Percentiles rank a stretch among this genome's conserved stretches.
These are phyloP conservation scores for Penstemon eatonii DNA, from an alignment of 257 asterid genomes.

Conservation along the genomic window DNA sequence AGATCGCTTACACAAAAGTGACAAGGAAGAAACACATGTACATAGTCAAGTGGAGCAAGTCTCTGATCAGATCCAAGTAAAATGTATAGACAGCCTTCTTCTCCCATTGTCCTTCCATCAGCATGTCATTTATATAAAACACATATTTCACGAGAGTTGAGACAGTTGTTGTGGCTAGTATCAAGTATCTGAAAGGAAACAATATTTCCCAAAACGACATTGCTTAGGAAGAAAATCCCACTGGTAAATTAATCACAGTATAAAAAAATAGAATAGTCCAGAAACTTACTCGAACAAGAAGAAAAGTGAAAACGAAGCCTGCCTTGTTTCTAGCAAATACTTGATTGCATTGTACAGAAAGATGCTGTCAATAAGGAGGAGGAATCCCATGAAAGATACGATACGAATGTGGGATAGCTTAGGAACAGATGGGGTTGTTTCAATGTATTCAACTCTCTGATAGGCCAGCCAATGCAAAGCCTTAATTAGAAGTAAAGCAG, in stretches of 20 bases:
- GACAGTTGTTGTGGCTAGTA: slow-evolving; percentile 86
- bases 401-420: slow-evolving; percentile 73
- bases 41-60: slow-evolving; percentile 91
- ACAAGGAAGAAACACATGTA: slow-evolving; percentile 96
- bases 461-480: slow-evolving; percentile 99
- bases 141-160: slow-evolving; percentile 79
- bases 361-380: slow-evolving; percentile 68
- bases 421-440: slow-evolving; percentile 89
- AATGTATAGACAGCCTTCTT: slow-evolving; percentile 92
- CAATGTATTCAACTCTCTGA: slow-evolving; percentile 94
- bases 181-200: slow-evolving; percentile 70
- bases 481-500: slow-evolving; percentile 83
- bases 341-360: slow-evolving; percentile 62
- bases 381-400: slow-evolving; percentile 88
- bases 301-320: slow-evolving; percentile 90
- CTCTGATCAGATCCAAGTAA: slow-evolving; percentile 84
- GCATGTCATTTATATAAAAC: slow-evolving; percentile 85
- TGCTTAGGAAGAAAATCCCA: background rate
- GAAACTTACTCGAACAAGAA: slow-evolving; percentile 83
- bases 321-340: slow-evolving; percentile 68
- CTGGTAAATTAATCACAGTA: background rate
- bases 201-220: background rate
- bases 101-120: slow-evolving; percentile 99
- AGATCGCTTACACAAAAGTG: slow-evolving; percentile 78
- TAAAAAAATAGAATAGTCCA: slow-evolving; percentile 7